Base-by-base conservation (phyloP, 2,329 filamentous ascomycete species). In the Penicillium oxalicum region DNA sequence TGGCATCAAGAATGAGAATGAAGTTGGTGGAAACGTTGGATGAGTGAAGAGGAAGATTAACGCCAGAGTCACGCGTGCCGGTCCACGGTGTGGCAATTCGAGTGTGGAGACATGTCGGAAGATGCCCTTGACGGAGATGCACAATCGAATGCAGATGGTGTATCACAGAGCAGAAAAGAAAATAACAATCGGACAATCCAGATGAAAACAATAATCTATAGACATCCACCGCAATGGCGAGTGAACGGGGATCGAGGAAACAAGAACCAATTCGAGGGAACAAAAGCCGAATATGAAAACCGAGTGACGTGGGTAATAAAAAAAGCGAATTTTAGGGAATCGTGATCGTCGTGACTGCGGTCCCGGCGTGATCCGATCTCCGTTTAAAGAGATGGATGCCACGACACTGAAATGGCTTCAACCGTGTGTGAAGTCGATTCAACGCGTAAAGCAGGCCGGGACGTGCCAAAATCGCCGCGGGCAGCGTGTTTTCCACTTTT, bases 251-350 rank as follows among this genome's bases (percentile, higher is more conserved):
- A 60, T 52, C 27, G 32, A 62, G 60, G 55, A 56, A 60, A 54
- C 58, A 57, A 58, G 41, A 45, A 47, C 45, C 52, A n/a, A 32
- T 50, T 46, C 57, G 57, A 54, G 61, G 58, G 55, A 55, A 53
- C 49, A 60, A 60, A 52, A 59, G 60, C 58, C 62, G 63, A 65
- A 64, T 66, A 69, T 66, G 64, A 65, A 58, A 62, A 66, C 67
- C 61, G 59, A 59, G 50, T 47, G 47, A 54, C 55, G 51, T 60
- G 55, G 55, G 53, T 58, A 57, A 59, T 60, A 53, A 58, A 59
- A 58, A 54, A 47, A 49, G 54, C 55, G 57, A 45, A 58, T 58
- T 60, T 60, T 59, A 45, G 52, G 56, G 48, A 62, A 59, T 67
- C 64, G 60, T 67, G 52, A 66, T 65, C 63, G 58, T 67, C 64